Evolutionary conservation across 169 alveolate genomes (phyloP), one percentile per base, ranked within the genome.

Genomic region (Theileria parva): DNA sequence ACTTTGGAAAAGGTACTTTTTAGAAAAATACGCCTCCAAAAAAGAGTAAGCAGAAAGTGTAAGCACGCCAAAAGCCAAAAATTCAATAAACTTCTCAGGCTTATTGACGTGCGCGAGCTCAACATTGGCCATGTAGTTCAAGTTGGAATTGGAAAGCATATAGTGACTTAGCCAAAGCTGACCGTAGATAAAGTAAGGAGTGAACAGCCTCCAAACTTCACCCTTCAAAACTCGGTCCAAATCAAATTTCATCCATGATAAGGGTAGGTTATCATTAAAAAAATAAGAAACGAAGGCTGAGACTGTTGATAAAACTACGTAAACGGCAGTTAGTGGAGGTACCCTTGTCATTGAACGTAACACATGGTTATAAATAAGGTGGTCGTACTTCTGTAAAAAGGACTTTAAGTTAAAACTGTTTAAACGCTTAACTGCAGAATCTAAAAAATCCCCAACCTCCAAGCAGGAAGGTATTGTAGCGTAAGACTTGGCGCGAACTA

Each of bases 181-280:
- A 6, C 94, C 94, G 50, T 86, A 86, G 67, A 79, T 70, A n/a
- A 90, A 79, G 67, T 77, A 90, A 17, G 94, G 94, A 8, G 94
- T 84, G 23, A 86, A 21, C 59, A 90, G 57, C 23, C 94, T 78
- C 94, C 94, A 90, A 21, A 80, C 23, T 67, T 90, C 86, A n/a
- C 92, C 81, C n/a, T 80, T 60, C 57, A 85, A 63, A 44, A 90
- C 53, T 11, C 75, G 65, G 7, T 85, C 32, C 30, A 80, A 71
- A 67, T 87, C 92, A 63, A 76, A 90, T 68, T 79, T 68, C 51
- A 90, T 65, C 25, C 71, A 70, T 32, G 65, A 72, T 3, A 77
- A 61, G 28, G 81, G 80, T 48, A 60, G 76, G 57, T 77, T 83
- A 32, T 83, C 89, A 55, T 75, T 76, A 32, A 76, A 27, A 66